These are phyloP conservation scores for Hypoxylon subgilvum DNA, from an alignment of 495 filamentous ascomycete genomes.

Conservation along the genomic window DNA sequence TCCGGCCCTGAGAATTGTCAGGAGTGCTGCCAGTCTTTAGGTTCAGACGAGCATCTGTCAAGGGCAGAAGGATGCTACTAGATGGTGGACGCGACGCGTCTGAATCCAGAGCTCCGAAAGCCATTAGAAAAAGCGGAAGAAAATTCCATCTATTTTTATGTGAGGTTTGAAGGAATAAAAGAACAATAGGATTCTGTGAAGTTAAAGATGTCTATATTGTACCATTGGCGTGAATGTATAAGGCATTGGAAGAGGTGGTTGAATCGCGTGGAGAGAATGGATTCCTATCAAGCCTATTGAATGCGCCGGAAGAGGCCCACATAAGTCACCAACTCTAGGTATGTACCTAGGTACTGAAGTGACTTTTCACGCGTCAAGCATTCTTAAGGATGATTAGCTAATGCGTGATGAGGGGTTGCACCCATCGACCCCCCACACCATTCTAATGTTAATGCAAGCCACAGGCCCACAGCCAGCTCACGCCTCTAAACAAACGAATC, in stretches of 20 bases:
- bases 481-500: background rate
- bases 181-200: background rate
- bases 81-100: slow-evolving; percentile 49
- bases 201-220: slow-evolving; percentile 9
- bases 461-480: background rate
- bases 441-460: background rate
- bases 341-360: no score
- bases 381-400: background rate
- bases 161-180: slow-evolving; percentile 5
- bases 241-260: no score
- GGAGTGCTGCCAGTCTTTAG: slow-evolving; percentile 5
- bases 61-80: slow-evolving; percentile 41
- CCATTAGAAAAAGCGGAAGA: slow-evolving; percentile 37
- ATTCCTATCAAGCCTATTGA: background rate
- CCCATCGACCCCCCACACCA: background rate
- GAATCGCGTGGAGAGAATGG: no score
- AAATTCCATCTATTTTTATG: slow-evolving; percentile 31
- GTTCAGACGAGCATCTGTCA: slow-evolving; percentile 38
- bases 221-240: no score
- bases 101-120: slow-evolving; percentile 37
- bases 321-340: no score
- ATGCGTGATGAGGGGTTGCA: slow-evolving; percentile 37
- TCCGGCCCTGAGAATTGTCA: slow-evolving; percentile 23
- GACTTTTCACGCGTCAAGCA: slow-evolving; percentile 27
- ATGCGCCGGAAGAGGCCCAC: background rate